Conservation (phyloP, 1,284 basidiomycete genomes). For the Pyrrhoderma noxium region DNA sequence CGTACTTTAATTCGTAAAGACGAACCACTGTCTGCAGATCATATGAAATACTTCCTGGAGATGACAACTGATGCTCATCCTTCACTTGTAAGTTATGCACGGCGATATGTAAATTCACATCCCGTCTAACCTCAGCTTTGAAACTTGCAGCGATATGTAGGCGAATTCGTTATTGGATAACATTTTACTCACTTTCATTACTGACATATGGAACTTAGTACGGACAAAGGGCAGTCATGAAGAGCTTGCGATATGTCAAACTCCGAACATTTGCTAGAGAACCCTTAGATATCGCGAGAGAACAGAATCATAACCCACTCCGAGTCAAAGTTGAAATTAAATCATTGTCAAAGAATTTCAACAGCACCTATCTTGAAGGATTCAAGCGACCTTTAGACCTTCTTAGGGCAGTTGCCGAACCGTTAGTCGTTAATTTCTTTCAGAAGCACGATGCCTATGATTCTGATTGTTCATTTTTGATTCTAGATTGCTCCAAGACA, state of each 20-base stretch:
- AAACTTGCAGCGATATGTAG: constrained; percentile 52
- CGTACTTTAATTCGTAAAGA: constrained; percentile 74
- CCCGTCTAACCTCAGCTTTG: constrained; percentile 1
- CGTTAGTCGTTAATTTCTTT: constrained; percentile 32
- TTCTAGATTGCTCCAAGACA: constrained; percentile 40
- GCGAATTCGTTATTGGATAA: constrained; percentile 20
- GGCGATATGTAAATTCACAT: constrained; percentile 1
- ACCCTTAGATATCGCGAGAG: constrained; percentile 51
- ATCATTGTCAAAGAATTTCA: constrained; percentile 46
- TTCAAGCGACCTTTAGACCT: constrained; percentile 41
- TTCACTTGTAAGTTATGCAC: constrained; percentile 43
- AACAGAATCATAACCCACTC: constrained; percentile 51
- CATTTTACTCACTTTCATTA: neutral
- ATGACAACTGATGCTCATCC: constrained; percentile 54
- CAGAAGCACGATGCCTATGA: neutral
- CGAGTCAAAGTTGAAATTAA: constrained; percentile 44
- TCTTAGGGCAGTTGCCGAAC: constrained; percentile 28
- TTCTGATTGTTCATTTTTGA: constrained; percentile 1
- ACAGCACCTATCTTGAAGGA: constrained; percentile 44
- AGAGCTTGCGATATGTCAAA: constrained; percentile 63
- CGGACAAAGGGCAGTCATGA: constrained; percentile 62
- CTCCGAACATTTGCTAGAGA: constrained; percentile 62
- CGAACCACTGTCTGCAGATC: constrained; percentile 45
- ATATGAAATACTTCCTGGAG: constrained; percentile 50
- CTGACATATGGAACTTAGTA: constrained; percentile 36